These are phyloP conservation scores for Anthracocystis walkeri DNA, from an alignment of 1,284 basidiomycete species.

Conservation along the genomic window DNA sequence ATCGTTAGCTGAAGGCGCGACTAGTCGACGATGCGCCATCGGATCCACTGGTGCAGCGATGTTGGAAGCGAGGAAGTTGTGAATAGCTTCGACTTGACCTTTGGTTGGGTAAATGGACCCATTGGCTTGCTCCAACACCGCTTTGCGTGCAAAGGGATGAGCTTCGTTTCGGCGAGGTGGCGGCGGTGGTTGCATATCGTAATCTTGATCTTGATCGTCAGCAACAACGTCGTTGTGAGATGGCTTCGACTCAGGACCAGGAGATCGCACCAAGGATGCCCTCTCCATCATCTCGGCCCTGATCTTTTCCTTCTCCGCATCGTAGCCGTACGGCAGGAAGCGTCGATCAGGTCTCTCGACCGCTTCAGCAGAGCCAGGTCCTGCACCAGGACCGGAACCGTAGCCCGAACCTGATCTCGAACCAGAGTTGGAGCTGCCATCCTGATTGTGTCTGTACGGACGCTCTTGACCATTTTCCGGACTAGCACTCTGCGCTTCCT, in stretches of 20 bases:
- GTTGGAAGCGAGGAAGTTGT: constrained; percentile 46
- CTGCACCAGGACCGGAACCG: constrained; percentile 23
- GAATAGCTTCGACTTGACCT: constrained; percentile 41
- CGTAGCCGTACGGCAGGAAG: constrained; percentile 46
- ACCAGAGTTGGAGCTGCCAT: constrained; percentile 38
- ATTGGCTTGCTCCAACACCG: constrained; percentile 19
- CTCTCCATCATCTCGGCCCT: constrained; percentile 49
- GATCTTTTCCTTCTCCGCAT: constrained; percentile 41
- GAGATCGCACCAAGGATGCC: constrained; percentile 47
- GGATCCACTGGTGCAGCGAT: constrained; percentile 38
- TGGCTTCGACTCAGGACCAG: constrained; percentile 23
- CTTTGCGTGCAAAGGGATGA: constrained; percentile 32
- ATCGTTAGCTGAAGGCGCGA: constrained; percentile 30
- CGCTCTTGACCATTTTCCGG: constrained; percentile 20
- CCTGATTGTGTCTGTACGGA: constrained; percentile 15
- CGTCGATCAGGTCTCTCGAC: constrained; percentile 25
- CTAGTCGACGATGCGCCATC: constrained; percentile 31
- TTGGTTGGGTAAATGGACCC: constrained; percentile 35
- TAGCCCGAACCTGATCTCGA: constrained; percentile 34
- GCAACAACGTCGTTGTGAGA: neutral
- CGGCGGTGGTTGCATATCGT: constrained; percentile 41
- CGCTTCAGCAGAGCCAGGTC: constrained; percentile 20
- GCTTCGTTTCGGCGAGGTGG: constrained; percentile 44
- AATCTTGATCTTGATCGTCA: constrained; percentile 20
- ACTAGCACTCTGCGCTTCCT: constrained; percentile 27